Percentiles rank a stretch among this genome's conserved stretches.
phyloP scores from a whole-genome alignment of 768 basidiomycete genomes.

The Lentinula guzmanii region DNA sequence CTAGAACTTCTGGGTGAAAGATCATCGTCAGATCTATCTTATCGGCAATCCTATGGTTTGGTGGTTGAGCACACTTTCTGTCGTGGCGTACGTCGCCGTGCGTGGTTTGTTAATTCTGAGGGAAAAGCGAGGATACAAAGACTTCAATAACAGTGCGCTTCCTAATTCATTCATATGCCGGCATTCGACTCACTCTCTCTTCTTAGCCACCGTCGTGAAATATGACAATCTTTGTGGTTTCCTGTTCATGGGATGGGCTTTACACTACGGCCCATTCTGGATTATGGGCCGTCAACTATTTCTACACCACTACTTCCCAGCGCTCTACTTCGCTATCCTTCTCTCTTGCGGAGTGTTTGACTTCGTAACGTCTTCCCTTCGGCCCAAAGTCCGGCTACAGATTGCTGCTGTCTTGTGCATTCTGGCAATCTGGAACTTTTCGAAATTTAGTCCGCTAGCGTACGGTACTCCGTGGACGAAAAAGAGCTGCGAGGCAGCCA shows the following conservation, averaged over 20 bases:
- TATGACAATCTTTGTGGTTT: slow-evolving; percentile 90
- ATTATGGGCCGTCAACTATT: slow-evolving; percentile 96
- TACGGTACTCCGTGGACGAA: slow-evolving; percentile 91
- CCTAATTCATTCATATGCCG: not conserved
- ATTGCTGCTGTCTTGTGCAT: slow-evolving; percentile 71
- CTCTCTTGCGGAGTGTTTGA: slow-evolving; percentile 78
- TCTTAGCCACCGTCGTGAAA: slow-evolving; percentile 78
- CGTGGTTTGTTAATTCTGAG: slow-evolving; percentile 82
- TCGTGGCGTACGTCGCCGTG: slow-evolving; percentile 58
- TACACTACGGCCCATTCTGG: slow-evolving; percentile 98
- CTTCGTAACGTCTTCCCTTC: slow-evolving; percentile 70
- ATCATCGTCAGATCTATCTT: slow-evolving; percentile 92
- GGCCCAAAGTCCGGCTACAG: slow-evolving; percentile 73
- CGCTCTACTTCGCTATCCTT: slow-evolving; percentile 89
- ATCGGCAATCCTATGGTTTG: slow-evolving; percentile 93
- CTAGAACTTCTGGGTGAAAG: slow-evolving; percentile 98
- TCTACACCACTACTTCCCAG: slow-evolving; percentile 97
- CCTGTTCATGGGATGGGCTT: slow-evolving; percentile 84
- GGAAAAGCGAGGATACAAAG: slow-evolving; percentile 84
- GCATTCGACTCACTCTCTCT: not conserved
- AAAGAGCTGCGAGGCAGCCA: slow-evolving; percentile 63
- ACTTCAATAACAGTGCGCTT: slow-evolving; percentile 84
- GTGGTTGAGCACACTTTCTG: slow-evolving; percentile 76
- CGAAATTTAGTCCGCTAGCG: slow-evolving; percentile 70
- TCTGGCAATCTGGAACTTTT: slow-evolving; percentile 73